Base-by-base conservation (phyloP, 805 yeast species). In the Candida glaebosa region DNA sequence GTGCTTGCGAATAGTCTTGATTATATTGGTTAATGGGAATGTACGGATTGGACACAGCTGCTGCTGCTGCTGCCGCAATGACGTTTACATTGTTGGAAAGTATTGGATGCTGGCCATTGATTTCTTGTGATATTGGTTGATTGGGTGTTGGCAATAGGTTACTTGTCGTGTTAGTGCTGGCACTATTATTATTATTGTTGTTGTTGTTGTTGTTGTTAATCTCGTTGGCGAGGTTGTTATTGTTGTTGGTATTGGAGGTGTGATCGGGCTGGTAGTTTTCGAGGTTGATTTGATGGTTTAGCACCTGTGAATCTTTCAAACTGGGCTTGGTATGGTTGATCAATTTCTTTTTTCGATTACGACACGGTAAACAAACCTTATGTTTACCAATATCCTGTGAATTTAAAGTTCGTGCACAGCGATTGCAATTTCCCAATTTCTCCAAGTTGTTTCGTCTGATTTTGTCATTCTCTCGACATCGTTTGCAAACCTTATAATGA, bases 391-490 rank as follows among this genome's bases (percentile, higher is more conserved):
- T 60, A 48, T 76, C 82, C 2, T 56, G 65, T 1, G 67, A 65
- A n/a, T 56, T 60, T 44, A 81, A 57, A 0, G 69, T 62, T 43
- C 65, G 65, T 3, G 83, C 81, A 59, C 87, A 82, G 40, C 87
- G 67, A 52, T 79, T 80, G 53, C 87, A 82, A 40, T 75, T 71
- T 10, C 85, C 84, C 50, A 68, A 59, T 43, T 70, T 71, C 52
- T 80, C 86, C 44, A 81, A 58, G 38, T 72, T 72, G 24, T 75
- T 66, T 43, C 87, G 59, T 47, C 87, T 65, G 36, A 74, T 60
- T 52, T 75, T 78, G 53, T 81, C 87, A 49, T 78, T 79, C 36
- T 69, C 76, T 43, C 87, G 66, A 56, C 87, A 82, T 47, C 85
- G 63, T 44, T 71, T 64, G 53, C 87, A 82, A n/a, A 82, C 87